phyloP scores from a whole-genome alignment of 192 early-diverging fungal genomes.

The Coemansia sp. region DNA sequence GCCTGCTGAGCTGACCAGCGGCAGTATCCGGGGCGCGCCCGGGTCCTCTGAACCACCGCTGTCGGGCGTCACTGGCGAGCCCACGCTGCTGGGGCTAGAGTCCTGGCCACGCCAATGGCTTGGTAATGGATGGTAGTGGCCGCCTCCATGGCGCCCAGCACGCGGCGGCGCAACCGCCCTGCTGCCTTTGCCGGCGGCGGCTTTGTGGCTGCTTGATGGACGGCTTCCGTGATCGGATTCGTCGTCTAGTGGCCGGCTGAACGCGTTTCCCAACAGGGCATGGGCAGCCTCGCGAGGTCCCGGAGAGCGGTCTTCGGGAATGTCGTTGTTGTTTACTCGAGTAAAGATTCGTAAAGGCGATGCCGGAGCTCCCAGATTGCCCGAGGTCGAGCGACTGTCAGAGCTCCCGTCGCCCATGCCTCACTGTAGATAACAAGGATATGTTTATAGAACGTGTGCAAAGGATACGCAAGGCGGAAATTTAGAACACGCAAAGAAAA shows the following conservation, averaged over 20 bases:
- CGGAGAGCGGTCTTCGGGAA: slow-evolving; percentile 20
- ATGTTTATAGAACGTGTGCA: too few species aligned
- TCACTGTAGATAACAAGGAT: neutral
- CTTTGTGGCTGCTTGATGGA: slow-evolving; percentile 6
- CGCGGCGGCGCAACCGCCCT: slow-evolving; percentile 15
- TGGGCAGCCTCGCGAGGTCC: slow-evolving; percentile 21
- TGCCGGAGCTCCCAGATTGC: slow-evolving; percentile 23
- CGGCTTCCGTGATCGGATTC: slow-evolving; percentile 11
- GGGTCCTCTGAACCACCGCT: slow-evolving; percentile 23
- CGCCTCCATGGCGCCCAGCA: slow-evolving; percentile 24
- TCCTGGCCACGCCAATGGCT: slow-evolving; percentile 53
- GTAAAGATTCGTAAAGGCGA: slow-evolving; percentile 51
- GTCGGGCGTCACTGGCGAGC: slow-evolving; percentile 49
- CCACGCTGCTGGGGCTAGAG: slow-evolving; percentile 41
- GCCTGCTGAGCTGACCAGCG: slow-evolving; percentile 3
- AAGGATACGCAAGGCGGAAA: too few species aligned
- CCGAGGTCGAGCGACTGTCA: slow-evolving; percentile 18
- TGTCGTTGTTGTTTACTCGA: slow-evolving; percentile 16
- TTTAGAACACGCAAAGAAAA: too few species aligned
- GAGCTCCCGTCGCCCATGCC: slow-evolving; percentile 37
- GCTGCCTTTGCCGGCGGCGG: slow-evolving; percentile 4
- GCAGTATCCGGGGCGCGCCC: slow-evolving; percentile 4
- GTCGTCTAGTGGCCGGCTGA: slow-evolving; percentile 17
- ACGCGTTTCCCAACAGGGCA: slow-evolving; percentile 32
- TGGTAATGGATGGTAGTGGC: slow-evolving; percentile 46